Evolutionary conservation across 1,139 yeast genomes (phyloP), one percentile per base, ranked within the genome.

Genomic region (Scheffersomyces stambukii): DNA sequence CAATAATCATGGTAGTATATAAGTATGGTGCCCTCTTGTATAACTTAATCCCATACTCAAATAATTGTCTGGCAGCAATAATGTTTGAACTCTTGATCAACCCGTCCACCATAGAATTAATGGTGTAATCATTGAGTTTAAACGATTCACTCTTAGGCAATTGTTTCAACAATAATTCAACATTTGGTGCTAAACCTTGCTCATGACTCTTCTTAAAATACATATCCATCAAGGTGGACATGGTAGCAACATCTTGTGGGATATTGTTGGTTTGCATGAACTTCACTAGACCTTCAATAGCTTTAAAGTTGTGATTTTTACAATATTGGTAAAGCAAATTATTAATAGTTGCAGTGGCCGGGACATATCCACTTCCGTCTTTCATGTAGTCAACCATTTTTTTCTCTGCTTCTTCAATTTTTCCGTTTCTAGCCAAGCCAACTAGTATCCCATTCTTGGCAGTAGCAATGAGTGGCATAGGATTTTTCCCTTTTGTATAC

Each of bases 221-320:
- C 30, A 69, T 54, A 46, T 80, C 79, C 31, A 81, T 65, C 19
- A 81, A 56, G 21, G 71, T 70, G n/a, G 89, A 72, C 50, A 76
- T 75, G 2, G 91, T 80, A 10, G 76, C 77, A 28, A 76, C 65
- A 47, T 79, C 85, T 16, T 81, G 83, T 19, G 63, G 49, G 20
- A 80, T 56, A n/a, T 63, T 55, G 20, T 60, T 33, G 18, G 43
- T 41, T 32, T 50, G 48, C 71, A 66, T 66, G 45, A 53, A 66
- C 23, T 52, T 41, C 27, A 64, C 40, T 25, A 66, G 55, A 4
- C 65, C 67, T 28, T 59, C 64, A 10, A 64, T 64, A 4, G 71
- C 67, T 16, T 52, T 43, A 35, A 50, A 55, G 41, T 65, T 63
- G 29, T 53, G 47, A 9, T 23, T 26, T 23, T 52, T 53, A 17